Evolutionary conservation across 257 asterid genomes (phyloP).

Genomic region (Primulina huaijiensis): DNA sequence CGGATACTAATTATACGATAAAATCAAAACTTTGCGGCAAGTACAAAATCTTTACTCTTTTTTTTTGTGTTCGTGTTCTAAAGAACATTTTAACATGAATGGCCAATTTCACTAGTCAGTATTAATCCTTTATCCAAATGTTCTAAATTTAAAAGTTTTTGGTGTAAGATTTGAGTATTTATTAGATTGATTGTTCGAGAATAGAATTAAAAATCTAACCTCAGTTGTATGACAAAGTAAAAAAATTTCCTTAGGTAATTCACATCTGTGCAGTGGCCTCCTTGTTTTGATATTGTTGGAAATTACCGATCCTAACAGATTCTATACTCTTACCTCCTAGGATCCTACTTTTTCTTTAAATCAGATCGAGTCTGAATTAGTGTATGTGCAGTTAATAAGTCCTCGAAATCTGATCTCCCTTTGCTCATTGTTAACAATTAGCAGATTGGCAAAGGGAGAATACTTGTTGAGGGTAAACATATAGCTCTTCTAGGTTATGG

Average conservation of each 20-base stretch:
- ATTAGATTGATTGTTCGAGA: neutral
- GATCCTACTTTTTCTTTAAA: neutral
- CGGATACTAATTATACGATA: neutral
- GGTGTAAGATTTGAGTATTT: neutral
- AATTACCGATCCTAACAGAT: too few species aligned
- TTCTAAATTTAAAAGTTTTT: too few species aligned
- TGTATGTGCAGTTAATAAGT: neutral
- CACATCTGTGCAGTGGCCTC: neutral
- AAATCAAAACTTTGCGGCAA: neutral
- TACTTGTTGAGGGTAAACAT: constrained; percentile 66
- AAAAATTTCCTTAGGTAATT: neutral
- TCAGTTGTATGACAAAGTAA: neutral
- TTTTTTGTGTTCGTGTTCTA: too few species aligned
- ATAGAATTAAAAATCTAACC: neutral
- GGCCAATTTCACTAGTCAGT: neutral
- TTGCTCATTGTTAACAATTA: neutral
- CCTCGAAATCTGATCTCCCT: neutral
- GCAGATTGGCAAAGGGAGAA: constrained; percentile 74
- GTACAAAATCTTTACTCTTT: too few species aligned
- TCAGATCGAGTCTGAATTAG: neutral
- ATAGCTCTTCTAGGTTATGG: constrained; percentile 82
- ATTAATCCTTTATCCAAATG: neutral
- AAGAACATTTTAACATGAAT: neutral
- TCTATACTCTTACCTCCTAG: neutral
- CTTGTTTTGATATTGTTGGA: too few species aligned